Conservation (phyloP, 78 protist species). For the Cavenderia fasciculata region DNA sequence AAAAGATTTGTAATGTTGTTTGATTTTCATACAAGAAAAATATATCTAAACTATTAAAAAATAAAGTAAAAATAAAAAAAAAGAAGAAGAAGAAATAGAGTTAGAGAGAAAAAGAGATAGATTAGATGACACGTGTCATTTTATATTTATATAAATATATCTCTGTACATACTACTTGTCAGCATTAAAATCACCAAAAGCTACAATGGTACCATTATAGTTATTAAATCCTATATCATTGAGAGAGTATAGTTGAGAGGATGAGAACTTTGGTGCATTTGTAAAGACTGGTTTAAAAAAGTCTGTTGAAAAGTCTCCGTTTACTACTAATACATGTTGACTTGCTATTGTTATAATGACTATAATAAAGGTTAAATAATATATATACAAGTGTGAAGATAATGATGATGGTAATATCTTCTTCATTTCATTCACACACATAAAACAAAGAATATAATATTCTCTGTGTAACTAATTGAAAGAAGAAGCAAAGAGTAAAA, state of each 20-base stretch:
- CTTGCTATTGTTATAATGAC: not conserved
- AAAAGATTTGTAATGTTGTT: conserved; percentile 63
- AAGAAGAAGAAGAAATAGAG: not conserved
- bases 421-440: no score
- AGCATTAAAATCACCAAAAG: conserved; percentile 79
- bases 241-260: conserved; percentile 32
- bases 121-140: not conserved
- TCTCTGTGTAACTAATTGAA: no score
- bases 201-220: conserved; percentile 43
- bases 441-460: no score
- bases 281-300: conserved; percentile 75
- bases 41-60: conserved; percentile 41
- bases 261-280: conserved; percentile 63
- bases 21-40: conserved; percentile 44
- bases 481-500: no score
- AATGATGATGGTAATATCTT: no score
- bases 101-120: not conserved
- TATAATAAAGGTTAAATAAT: no score
- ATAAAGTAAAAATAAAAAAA: not conserved
- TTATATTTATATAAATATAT: not conserved
- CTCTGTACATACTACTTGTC: conserved; percentile 56
- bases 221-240: conserved; percentile 30
- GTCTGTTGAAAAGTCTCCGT: conserved; percentile 43
- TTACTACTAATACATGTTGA: not conserved
- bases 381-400: no score